Evolutionary conservation across 208 protist species (phyloP).

Genomic region (Entamoeba nuttalli): DNA sequence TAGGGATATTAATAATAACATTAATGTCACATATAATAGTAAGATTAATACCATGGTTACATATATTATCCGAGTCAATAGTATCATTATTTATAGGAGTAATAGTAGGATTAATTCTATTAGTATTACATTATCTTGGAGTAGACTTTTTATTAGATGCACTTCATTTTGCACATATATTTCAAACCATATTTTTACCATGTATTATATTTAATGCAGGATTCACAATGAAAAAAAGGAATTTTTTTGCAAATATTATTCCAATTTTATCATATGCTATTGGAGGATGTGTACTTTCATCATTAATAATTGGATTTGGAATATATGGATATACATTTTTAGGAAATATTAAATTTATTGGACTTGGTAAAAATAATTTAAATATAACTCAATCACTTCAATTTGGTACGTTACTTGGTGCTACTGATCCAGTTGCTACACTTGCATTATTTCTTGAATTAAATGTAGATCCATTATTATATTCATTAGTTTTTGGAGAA

Average conservation of each 20-base stretch:
- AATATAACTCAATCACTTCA: not conserved
- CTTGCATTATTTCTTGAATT: conserved; percentile 14
- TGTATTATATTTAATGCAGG: conserved; percentile 32
- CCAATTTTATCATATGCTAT: conserved; percentile 18
- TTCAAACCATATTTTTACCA: conserved; percentile 10
- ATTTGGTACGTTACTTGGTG: conserved; percentile 26
- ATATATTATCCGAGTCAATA: not conserved
- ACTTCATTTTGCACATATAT: not conserved
- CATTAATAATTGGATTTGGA: conserved; percentile 14
- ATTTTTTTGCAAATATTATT: conserved; percentile 22
- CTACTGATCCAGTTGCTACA: conserved; percentile 30
- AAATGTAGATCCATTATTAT: conserved; percentile 3
- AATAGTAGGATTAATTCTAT: not conserved
- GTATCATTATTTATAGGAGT: not conserved
- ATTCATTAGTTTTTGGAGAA: conserved; percentile 26
- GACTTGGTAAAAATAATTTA: not conserved
- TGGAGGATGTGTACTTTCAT: conserved; percentile 13
- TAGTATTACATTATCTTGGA: not conserved
- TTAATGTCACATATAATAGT: not conserved
- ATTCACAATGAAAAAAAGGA: conserved; percentile 16
- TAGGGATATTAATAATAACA: not conserved
- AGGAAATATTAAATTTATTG: not conserved
- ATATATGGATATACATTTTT: not conserved
- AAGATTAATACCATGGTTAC: not conserved
- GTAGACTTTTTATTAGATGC: not conserved